Base-by-base conservation (phyloP, 805 yeast species). In the Tetrapisispora pingtungensis region DNA sequence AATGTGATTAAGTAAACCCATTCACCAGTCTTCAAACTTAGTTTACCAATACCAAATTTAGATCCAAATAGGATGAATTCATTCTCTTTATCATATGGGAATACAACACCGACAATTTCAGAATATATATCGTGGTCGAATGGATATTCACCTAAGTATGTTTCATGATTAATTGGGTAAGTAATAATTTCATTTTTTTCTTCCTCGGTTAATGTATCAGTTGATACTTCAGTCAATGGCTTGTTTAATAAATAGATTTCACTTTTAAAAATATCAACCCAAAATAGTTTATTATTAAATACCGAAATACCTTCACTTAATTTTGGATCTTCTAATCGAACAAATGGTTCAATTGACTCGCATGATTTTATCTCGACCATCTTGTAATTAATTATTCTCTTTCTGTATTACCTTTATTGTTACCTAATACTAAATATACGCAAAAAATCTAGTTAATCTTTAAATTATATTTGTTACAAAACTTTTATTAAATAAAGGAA, bases 241-340 rank as follows among this genome's bases (percentile, higher is more conserved):
- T 60, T 44, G 10, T 45, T 45, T 10, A 65, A 59, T 43, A 54
- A 48, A 70, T 68, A 57, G 65, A 69, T 54, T 36, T 59, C 55
- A 1, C 65, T 65, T 42, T 53, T 57, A 41, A 59, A 65, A 41
- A 69, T 68, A 51, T 69, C 73, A 7, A 68, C 67, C 73, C 73
- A 69, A 20, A 64, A 50, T 18, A 69, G 50, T 54, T 77, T 77
- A 35, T 73, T 66, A 3, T 70, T 69, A 48, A 80, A 77, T 57
- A 78, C 81, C 2, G 84, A 74, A 51, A 81, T 66, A 15, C 89
- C 89, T 57, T 83, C 93, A 8, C 78, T 66, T 4, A 83, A 65
- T 44, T 82, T 50, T 8, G 61, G 54, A 40, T 47, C 54, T 2
- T 49, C 49, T 20, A 47, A 49, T 33, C 51, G 55, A 30, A 45